Percentiles rank a stretch among this genome's conserved stretches.
Conservation (phyloP, 129 eudicot genomes). For the Flaveria robusta region DNA sequence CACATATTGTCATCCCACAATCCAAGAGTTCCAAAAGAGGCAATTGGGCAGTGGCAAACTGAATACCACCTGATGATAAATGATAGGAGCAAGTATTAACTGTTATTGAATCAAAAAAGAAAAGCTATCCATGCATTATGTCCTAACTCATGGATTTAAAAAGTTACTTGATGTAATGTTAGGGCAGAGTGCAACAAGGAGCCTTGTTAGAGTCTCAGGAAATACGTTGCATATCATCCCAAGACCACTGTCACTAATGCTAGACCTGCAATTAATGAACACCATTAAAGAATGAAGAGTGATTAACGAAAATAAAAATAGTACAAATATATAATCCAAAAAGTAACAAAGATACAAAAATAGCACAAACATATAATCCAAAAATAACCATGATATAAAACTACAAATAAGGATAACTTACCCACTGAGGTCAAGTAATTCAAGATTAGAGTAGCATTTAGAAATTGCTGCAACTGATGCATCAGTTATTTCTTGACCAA, state of each 20-base stretch:
- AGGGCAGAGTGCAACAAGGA: slow-evolving; percentile 88
- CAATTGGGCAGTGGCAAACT: slow-evolving; percentile 93
- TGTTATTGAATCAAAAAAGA: slow-evolving; percentile 5
- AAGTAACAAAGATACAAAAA: not conserved
- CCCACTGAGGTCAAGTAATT: slow-evolving; percentile 98
- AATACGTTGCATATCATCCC: slow-evolving; percentile 96
- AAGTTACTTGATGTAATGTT: slow-evolving; percentile 90
- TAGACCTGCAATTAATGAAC: slow-evolving; percentile 61
- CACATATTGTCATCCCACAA: slow-evolving; percentile 95
- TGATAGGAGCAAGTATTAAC: slow-evolving; percentile 6
- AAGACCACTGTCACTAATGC: slow-evolving; percentile 95
- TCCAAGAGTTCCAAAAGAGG: slow-evolving; percentile 95
- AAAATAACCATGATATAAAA: not conserved
- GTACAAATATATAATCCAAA: not conserved
- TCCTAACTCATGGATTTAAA: not conserved
- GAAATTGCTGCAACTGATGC: slow-evolving; percentile 96
- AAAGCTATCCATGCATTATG: not conserved
- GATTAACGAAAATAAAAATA: not conserved
- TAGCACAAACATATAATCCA: not conserved
- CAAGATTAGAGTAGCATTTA: slow-evolving; percentile 73
- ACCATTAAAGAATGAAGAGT: slow-evolving; percentile 10
- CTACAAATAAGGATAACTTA: slow-evolving; percentile 36
- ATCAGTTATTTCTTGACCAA: slow-evolving; percentile 88
- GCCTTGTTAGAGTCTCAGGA: slow-evolving; percentile 71
- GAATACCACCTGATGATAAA: slow-evolving; percentile 76